These are phyloP conservation scores for Tolypocladium nubicola DNA, from an alignment of 2,329 filamentous ascomycete species.

Conservation along the genomic window DNA sequence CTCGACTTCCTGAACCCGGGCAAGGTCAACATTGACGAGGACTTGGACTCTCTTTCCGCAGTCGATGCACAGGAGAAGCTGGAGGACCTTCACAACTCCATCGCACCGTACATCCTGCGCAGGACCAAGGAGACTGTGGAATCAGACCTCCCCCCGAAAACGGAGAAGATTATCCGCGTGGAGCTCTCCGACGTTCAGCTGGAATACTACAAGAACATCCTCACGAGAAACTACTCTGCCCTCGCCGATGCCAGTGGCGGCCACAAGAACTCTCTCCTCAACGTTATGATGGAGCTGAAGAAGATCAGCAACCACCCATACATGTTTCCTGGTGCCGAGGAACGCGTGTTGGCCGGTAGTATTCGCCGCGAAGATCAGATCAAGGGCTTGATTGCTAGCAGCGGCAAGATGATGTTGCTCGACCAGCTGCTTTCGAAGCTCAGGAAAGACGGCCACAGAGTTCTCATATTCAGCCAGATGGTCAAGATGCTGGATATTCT, in stretches of 20 bases:
- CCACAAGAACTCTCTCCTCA: conserved; percentile 88
- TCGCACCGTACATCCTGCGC: conserved; percentile 89
- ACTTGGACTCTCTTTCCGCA: conserved; percentile 70
- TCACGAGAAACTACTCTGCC: conserved; percentile 91
- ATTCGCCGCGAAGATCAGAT: conserved; percentile 79
- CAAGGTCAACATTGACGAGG: conserved; percentile 79
- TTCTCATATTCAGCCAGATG: conserved; percentile 99
- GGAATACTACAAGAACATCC: conserved; percentile 98
- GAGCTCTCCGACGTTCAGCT: conserved; percentile 93
- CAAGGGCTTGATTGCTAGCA: conserved; percentile 88
- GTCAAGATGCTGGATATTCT: conserved; percentile 97
- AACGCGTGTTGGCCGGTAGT: conserved; percentile 73
- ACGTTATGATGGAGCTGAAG: conserved; percentile 99
- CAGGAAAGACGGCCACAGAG: conserved; percentile 86
- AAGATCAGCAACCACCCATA: conserved; percentile 98
- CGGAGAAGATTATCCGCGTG: conserved; percentile 96
- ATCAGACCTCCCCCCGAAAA: conserved; percentile 91
- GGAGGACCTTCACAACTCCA: conserved; percentile 70
- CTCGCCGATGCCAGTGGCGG: conserved; percentile 83
- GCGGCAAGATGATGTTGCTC: conserved; percentile 98
- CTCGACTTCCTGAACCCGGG: conserved; percentile 98
- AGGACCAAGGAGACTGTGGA: conserved; percentile 97
- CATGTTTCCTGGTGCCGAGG: conserved; percentile 92
- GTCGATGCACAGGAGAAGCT: conserved; percentile 81
- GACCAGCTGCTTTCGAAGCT: conserved; percentile 92